phyloP scores from a whole-genome alignment of 257 asterid genomes.

The Anisodus acutangulus region DNA sequence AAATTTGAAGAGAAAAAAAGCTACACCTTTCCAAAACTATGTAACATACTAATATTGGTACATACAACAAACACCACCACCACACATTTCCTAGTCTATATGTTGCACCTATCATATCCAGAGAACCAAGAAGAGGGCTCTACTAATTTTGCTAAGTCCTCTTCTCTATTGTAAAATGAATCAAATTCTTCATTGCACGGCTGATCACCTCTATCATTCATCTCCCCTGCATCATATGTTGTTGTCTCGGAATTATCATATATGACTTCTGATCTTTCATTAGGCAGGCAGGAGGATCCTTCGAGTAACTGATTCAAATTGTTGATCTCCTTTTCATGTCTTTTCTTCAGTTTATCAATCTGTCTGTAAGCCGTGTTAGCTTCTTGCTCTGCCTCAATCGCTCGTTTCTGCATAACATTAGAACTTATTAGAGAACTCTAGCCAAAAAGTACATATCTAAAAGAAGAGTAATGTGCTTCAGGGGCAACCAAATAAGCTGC shows the following conservation, averaged over 20 bases:
- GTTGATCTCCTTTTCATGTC: constrained; percentile 39
- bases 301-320: constrained; percentile 39
- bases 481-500: not conserved
- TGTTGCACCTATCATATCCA: constrained; percentile 89
- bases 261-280: constrained; percentile 37
- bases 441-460: not conserved
- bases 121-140: constrained; percentile 71
- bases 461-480: not conserved
- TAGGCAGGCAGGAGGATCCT: constrained; percentile 46
- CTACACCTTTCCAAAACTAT: constrained; percentile 30
- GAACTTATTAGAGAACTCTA: not conserved
- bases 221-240: too few relatives aligned
- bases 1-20: too few relatives aligned
- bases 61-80: constrained; percentile 56
- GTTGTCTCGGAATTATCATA: constrained; percentile 24
- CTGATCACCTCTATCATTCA: constrained; percentile 40
- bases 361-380: constrained; percentile 61
- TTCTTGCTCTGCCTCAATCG: constrained; percentile 68
- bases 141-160: constrained; percentile 39
- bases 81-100: constrained; percentile 42
- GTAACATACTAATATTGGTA: constrained; percentile 43
- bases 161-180: constrained; percentile 63
- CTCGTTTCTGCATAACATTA: constrained; percentile 63
- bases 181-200: constrained; percentile 76
- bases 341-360: constrained; percentile 57